Percentiles rank a stretch among this genome's conserved stretches.
These are phyloP conservation scores for Diaporthe longicolla DNA, from an alignment of 2,329 filamentous ascomycete species.

Conservation along the genomic window DNA sequence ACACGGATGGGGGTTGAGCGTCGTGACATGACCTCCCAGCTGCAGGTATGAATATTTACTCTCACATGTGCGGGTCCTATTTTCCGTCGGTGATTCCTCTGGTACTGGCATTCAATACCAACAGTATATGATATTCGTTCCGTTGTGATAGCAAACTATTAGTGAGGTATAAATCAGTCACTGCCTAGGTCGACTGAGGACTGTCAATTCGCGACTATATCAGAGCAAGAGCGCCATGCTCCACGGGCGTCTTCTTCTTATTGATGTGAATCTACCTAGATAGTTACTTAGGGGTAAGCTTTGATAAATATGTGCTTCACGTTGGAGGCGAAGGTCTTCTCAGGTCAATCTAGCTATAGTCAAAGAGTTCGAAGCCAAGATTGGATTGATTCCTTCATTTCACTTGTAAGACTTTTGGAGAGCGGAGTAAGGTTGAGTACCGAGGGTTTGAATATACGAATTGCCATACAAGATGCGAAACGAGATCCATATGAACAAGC, in stretches of 20 bases:
- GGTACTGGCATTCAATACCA: too few species aligned
- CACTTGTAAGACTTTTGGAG: neutral
- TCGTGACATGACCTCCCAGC: too few species aligned
- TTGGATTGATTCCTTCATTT: neutral
- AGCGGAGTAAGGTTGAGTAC: neutral
- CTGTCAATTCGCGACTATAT: too few species aligned
- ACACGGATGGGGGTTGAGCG: too few species aligned
- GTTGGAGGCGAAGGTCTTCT: too few species aligned
- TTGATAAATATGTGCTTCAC: neutral
- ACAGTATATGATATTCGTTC: neutral
- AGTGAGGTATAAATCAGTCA: neutral
- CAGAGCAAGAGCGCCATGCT: too few species aligned
- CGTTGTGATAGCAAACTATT: too few species aligned
- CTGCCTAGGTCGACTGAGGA: too few species aligned
- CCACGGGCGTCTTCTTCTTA: neutral
- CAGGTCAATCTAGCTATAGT: neutral
- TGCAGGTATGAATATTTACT: neutral
- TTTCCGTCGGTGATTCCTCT: neutral
- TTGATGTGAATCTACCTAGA: neutral
- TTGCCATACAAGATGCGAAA: neutral
- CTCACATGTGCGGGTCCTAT: neutral
- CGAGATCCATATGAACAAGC: neutral
- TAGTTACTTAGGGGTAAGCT: neutral
- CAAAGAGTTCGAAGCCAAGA: too few species aligned
- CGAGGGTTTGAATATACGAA: too few species aligned